Evolutionary conservation across 306 rosid species (phyloP).

Genomic region (Acacia acuminata): DNA sequence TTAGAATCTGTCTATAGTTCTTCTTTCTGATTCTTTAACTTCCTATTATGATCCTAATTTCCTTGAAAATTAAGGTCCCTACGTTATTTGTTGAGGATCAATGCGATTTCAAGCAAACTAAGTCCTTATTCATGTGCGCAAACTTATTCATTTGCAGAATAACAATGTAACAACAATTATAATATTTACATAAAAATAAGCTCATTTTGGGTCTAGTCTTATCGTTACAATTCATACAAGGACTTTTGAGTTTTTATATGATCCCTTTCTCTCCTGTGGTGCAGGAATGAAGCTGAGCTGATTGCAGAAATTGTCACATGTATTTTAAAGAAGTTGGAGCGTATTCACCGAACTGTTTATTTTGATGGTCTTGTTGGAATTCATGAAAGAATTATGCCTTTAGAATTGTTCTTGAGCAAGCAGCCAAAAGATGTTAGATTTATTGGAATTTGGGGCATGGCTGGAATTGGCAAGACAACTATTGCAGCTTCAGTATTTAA

Average conservation of each 20-base stretch:
- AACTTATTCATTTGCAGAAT: background rate
- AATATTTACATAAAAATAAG: background rate
- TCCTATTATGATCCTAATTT: background rate
- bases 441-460: constrained; percentile 9
- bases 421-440: background rate
- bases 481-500: background rate
- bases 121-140: background rate
- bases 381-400: background rate
- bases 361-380: constrained; percentile 19
- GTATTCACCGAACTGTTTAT: background rate
- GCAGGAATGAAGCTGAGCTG: constrained; percentile 5
- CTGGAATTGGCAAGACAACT: constrained; percentile 17
- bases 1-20: background rate
- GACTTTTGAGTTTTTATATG: background rate
- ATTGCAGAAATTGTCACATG: background rate
- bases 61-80: background rate
- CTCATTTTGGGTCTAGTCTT: background rate
- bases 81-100: too few relatives aligned
- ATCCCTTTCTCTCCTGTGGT: background rate
- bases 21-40: background rate
- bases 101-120: too few relatives aligned
- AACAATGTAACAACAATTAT: background rate
- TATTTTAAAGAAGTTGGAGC: background rate
- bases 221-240: background rate
- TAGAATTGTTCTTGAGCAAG: background rate